Percentiles rank a stretch among this genome's conserved stretches.
phyloP scores from a whole-genome alignment of 306 rosid species.

The Astragalus membranaceus region DNA sequence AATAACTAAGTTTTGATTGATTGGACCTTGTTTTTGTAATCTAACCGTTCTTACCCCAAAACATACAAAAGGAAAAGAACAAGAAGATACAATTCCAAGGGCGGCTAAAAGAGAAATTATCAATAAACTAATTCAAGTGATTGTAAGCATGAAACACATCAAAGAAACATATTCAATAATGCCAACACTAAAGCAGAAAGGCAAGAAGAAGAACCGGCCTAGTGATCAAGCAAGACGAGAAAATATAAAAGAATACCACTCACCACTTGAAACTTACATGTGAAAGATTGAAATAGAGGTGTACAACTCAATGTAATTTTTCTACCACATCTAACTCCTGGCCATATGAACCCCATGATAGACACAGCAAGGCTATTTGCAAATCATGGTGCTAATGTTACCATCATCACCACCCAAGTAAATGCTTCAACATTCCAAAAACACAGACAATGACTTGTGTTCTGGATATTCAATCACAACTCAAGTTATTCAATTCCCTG shows the following conservation, averaged over 20 bases:
- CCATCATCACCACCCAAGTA: slow-evolving; percentile 23
- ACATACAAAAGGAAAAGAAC: neutral
- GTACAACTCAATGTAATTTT: slow-evolving; percentile 6
- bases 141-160: neutral
- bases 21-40: neutral
- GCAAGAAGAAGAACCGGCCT: neutral
- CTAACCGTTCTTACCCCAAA: neutral
- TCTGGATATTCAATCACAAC: slow-evolving; percentile 15
- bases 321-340: slow-evolving; percentile 22
- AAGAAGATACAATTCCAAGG: neutral
- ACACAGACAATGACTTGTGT: slow-evolving; percentile 3
- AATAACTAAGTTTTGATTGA: too few relatives aligned
- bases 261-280: slow-evolving; percentile 31
- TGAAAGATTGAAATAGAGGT: slow-evolving; percentile 29
- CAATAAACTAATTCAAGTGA: neutral
- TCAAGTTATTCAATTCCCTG: slow-evolving; percentile 15
- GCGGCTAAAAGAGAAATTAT: neutral
- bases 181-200: neutral
- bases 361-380: slow-evolving; percentile 31
- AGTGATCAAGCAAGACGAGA: neutral
- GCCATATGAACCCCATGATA: slow-evolving; percentile 28
- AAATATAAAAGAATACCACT: neutral
- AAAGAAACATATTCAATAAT: neutral
- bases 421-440: slow-evolving; percentile 27
- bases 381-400: slow-evolving; percentile 21